Percentiles rank a stretch among this genome's conserved stretches.
Evolutionary conservation across 2,329 filamentous ascomycete genomes (phyloP).

Genomic region (Colletotrichum viniferum): DNA sequence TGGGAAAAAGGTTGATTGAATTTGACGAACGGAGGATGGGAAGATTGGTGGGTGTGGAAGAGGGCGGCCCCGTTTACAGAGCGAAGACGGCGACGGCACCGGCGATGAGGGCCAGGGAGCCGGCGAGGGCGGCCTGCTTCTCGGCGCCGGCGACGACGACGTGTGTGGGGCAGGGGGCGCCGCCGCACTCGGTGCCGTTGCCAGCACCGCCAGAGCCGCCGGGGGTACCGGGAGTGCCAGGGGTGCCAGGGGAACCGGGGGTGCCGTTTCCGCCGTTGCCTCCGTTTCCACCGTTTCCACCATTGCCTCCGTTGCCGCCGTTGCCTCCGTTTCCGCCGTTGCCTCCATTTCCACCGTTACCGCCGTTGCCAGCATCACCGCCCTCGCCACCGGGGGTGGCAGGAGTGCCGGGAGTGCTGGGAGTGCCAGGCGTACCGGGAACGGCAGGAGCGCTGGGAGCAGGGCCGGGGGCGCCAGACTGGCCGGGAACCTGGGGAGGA

Average conservation of each 20-base stretch:
- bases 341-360: background rate
- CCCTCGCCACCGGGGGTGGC: background rate
- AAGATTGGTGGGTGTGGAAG: background rate
- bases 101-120: background rate
- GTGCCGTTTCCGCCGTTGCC: background rate
- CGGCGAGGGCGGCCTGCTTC: background rate
- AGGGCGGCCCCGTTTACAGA: background rate
- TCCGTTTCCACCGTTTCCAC: background rate
- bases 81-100: conserved; percentile 5
- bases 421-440: background rate
- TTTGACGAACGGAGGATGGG: background rate
- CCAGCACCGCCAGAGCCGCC: background rate
- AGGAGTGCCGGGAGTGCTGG: background rate
- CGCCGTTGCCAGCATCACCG: background rate
- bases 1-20: background rate
- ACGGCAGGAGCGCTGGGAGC: background rate
- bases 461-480: background rate
- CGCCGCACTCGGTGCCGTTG: background rate
- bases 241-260: background rate
- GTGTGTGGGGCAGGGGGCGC: background rate
- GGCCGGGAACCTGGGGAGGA: background rate
- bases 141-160: conserved; percentile 12
- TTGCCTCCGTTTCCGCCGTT: background rate
- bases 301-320: background rate
- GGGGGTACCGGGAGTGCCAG: background rate